Evolutionary conservation across 163 green algal species (phyloP), one percentile per base, ranked within the genome.

Genomic region (Coccomyxa subellipsoidea): DNA sequence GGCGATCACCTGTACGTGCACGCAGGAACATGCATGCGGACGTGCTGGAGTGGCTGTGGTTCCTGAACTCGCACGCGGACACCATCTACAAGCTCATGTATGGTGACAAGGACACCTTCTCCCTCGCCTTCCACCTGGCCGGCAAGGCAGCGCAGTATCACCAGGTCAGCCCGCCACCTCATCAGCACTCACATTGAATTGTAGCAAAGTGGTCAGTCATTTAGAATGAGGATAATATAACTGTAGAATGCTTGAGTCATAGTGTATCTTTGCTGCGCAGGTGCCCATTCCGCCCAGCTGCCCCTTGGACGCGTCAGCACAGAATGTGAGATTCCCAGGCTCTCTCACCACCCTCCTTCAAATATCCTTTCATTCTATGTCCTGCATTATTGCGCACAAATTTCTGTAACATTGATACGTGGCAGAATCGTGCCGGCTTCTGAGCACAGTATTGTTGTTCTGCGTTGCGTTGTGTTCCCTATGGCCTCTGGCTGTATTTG

Each of bases 51-150:
- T 90, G 85, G 82, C 39, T 88, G 3, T 86, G 85, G 85, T 88
- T 85, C 72, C 85, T 91, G 39, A 91, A 91, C 79, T 83, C 77
- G 8, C 80, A 86, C 35, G 54, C 77, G 2, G 78, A 88, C 72
- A 54, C 85, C 12, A 76, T 87, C 2, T 90, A 87, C 82, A 83
- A 82, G 32, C 66, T 86, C 4, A 73, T 88, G 69, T 85, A 87
- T n/a, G 89, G 87, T 31, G 89, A 93, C 85, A 93, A 91, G 84
- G 89, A 93, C 82, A 90, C 85, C 32, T 93, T 88, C 81, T 78
- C 83, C 29, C 76, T 89, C 1, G 89, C 89, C 15, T 93, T 92
- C 66, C 71, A 72, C 34, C 69, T 89, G 72, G 85, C 87, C 0
- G 84, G 84, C 40, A 85, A 85, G 53, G 47, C 53, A 31, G n/a